phyloP scores from a whole-genome alignment of 2,329 filamentous ascomycete species.

The Penicillium capsulatum region DNA sequence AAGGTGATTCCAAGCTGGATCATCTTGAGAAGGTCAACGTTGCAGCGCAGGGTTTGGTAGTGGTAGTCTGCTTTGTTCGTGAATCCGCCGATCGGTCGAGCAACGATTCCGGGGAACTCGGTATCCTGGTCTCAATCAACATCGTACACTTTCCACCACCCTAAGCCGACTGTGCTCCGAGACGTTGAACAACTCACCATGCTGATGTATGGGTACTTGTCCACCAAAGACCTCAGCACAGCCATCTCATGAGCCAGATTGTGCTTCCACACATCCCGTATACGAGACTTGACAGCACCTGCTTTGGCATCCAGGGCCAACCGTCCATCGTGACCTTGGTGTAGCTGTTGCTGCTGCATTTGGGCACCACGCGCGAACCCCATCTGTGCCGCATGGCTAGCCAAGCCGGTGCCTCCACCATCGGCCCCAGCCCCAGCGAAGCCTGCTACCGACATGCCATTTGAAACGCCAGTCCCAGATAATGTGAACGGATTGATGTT shows the following conservation, averaged over 20 bases:
- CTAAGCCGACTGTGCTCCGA: too few species aligned
- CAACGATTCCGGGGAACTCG: conserved; percentile 96
- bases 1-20: conserved; percentile 95
- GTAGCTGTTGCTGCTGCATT: conserved; percentile 56
- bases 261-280: conserved; percentile 93
- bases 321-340: conserved; percentile 50
- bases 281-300: conserved; percentile 66
- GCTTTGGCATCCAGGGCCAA: conserved; percentile 53
- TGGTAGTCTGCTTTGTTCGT: conserved; percentile 96
- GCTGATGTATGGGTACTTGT: conserved; percentile 91
- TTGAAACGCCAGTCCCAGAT: conserved; percentile 46
- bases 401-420: conserved; percentile 64
- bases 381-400: conserved; percentile 82
- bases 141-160: too few species aligned
- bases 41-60: conserved; percentile 94
- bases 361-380: conserved; percentile 73
- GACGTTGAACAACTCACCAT: conserved; percentile 69
- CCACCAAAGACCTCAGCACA: conserved; percentile 72
- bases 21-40: conserved; percentile 95
- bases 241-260: conserved; percentile 91
- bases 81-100: conserved; percentile 90
- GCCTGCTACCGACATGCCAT: conserved; percentile 58
- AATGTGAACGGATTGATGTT: conserved; percentile 63
- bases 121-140: conserved; percentile 64
- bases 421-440: conserved; percentile 53